Evolutionary conservation across 768 basidiomycete genomes (phyloP).

Genomic region (Boletus reticulatus): DNA sequence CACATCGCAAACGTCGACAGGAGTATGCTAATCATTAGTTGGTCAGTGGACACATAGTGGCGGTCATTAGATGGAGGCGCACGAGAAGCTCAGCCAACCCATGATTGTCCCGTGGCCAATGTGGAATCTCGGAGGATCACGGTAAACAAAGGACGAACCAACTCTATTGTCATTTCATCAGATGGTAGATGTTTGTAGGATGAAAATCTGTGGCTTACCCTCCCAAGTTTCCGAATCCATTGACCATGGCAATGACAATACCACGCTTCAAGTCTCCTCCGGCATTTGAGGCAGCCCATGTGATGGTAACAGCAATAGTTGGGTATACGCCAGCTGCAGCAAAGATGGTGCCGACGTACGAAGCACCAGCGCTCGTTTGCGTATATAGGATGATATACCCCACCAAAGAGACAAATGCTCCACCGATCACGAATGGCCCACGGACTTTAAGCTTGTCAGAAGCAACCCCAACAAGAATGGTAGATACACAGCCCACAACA

Average conservation of each 20-base stretch:
- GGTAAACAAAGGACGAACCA: slow-evolving; percentile 42
- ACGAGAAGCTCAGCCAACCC: slow-evolving; percentile 33
- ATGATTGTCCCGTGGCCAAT: slow-evolving; percentile 37
- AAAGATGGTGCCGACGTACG: slow-evolving; percentile 48
- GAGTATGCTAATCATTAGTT: slow-evolving; percentile 34
- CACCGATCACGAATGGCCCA: slow-evolving; percentile 1
- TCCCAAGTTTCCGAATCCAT: slow-evolving; percentile 42
- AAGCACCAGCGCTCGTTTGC: slow-evolving; percentile 1
- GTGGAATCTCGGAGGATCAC: slow-evolving; percentile 36
- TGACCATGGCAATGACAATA: slow-evolving; percentile 52
- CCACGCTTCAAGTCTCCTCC: slow-evolving; percentile 57
- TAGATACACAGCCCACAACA: slow-evolving; percentile 44
- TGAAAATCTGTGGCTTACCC: slow-evolving; percentile 34
- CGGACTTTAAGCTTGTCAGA: slow-evolving; percentile 3
- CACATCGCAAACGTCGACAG: slow-evolving; percentile 44
- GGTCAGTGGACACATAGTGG: slow-evolving; percentile 33
- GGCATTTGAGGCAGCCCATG: slow-evolving; percentile 55
- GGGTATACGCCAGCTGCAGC: slow-evolving; percentile 54
- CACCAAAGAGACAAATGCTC: slow-evolving; percentile 1
- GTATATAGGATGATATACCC: slow-evolving; percentile 5
- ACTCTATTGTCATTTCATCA: slow-evolving; percentile 25
- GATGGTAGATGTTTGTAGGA: background rate
- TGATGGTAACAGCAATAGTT: slow-evolving; percentile 44
- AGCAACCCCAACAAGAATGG: slow-evolving; percentile 37
- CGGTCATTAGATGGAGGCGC: slow-evolving; percentile 27